Evolutionary conservation across 2,329 filamentous ascomycete genomes (phyloP).

Genomic region (Stagonosporopsis cucurbitacearum): DNA sequence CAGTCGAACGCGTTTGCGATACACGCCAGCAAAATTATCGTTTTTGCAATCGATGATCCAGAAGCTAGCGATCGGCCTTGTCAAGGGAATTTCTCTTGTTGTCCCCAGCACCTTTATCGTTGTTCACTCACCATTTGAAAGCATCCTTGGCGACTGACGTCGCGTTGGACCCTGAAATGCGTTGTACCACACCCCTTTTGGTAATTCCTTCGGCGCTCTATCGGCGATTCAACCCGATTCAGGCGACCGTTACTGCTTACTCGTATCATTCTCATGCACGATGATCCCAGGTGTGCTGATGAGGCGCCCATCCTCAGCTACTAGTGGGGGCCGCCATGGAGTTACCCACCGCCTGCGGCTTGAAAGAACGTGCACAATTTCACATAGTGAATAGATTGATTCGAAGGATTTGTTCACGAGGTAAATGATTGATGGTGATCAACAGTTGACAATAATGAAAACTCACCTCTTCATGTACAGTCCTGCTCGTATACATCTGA

Average conservation of each 20-base stretch:
- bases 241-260: constrained; percentile 2
- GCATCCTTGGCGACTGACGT: constrained; percentile 40
- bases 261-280: background rate
- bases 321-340: background rate
- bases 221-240: constrained; percentile 25
- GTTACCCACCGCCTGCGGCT: background rate
- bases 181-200: constrained; percentile 14
- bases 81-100: background rate
- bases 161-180: constrained; percentile 12
- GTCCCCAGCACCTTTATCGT: constrained; percentile 19
- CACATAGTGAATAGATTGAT: background rate
- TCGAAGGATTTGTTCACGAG: background rate
- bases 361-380: background rate
- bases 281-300: constrained; percentile 5
- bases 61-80: constrained; percentile 2
- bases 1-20: background rate
- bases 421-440: too few relatives aligned
- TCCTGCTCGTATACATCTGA: background rate
- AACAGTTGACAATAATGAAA: too few relatives aligned
- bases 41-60: background rate
- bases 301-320: background rate
- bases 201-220: constrained; percentile 17
- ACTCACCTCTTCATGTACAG: too few relatives aligned
- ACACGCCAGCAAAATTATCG: background rate
- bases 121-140: constrained; percentile 26